A percentile compares a stretch with the other conserved stretches of the same genome.
Evolutionary conservation across 1,284 basidiomycete species (phyloP).

Genomic region (Moesziomyces parantarcticus): DNA sequence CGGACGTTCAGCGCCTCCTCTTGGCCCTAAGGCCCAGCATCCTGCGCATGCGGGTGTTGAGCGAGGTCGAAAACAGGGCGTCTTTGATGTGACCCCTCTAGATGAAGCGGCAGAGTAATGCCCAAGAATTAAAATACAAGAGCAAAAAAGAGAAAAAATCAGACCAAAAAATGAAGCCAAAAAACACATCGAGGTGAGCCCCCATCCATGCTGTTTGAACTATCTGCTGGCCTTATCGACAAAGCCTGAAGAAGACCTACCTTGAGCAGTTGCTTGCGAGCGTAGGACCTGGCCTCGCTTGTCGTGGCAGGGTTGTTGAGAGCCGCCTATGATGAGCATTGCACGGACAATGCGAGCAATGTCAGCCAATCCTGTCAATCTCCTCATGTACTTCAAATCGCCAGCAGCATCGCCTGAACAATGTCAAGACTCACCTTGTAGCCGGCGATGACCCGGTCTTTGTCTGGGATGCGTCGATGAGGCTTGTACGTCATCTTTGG

Average conservation of each 20-base stretch:
- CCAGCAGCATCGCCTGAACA: too few species aligned
- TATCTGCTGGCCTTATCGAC: not conserved
- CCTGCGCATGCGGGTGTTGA: slow-evolving; percentile 40
- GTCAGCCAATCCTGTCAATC: not conserved
- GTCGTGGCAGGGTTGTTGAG: slow-evolving; percentile 53
- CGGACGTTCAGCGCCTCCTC: slow-evolving; percentile 12
- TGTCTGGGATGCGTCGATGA: slow-evolving; percentile 44
- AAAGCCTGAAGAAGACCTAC: slow-evolving; percentile 6
- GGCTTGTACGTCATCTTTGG: slow-evolving; percentile 33
- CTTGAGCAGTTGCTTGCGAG: slow-evolving; percentile 48
- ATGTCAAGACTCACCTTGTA: slow-evolving; percentile 41
- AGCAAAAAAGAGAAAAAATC: not conserved
- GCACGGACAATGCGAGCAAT: not conserved
- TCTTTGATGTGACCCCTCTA: slow-evolving; percentile 47
- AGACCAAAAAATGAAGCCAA: not conserved
- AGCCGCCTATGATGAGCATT: slow-evolving; percentile 37
- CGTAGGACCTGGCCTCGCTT: slow-evolving; percentile 41
- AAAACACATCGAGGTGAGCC: slow-evolving; percentile 2
- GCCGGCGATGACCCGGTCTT: slow-evolving; percentile 46
- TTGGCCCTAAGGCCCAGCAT: slow-evolving; percentile 45
- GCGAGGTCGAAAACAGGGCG: slow-evolving; percentile 37
- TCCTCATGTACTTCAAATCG: not conserved
- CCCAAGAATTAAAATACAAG: too few species aligned
- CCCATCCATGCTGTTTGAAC: not conserved
- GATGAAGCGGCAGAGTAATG: too few species aligned